phyloP scores from a whole-genome alignment of 192 early-diverging fungal genomes.

The Coemansia javaensis region DNA sequence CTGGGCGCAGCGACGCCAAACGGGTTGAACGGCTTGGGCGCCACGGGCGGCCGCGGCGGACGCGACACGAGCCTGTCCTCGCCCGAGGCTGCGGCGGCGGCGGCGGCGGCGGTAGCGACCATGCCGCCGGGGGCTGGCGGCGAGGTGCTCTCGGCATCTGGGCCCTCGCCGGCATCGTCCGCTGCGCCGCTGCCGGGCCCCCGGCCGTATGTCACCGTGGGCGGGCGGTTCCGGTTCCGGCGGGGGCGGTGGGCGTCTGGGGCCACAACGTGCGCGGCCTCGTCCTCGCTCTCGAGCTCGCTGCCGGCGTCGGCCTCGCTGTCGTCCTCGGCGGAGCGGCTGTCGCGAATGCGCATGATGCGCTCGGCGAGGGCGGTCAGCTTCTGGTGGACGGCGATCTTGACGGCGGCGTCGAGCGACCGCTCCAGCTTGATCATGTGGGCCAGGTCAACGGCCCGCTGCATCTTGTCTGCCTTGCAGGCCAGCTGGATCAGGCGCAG shows the following conservation, averaged over 20 bases:
- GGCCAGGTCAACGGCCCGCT: constrained; percentile 78
- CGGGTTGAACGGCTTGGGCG: constrained; percentile 44
- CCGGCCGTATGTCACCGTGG: constrained; percentile 13
- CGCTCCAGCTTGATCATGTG: constrained; percentile 55
- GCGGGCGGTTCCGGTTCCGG: constrained; percentile 1
- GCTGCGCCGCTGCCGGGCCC: background rate
- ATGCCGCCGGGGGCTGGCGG: background rate
- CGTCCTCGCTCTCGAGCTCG: background rate
- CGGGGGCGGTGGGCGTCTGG: background rate
- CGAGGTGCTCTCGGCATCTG: no score
- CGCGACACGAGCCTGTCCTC: constrained; percentile 8
- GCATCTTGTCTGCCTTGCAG: constrained; percentile 69
- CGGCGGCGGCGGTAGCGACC: background rate
- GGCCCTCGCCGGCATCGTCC: constrained; percentile 1
- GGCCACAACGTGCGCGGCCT: background rate
- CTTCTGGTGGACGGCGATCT: constrained; percentile 70
- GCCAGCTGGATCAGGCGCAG: constrained; percentile 78
- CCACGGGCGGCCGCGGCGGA: constrained; percentile 22
- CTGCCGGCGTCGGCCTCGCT: constrained; percentile 6
- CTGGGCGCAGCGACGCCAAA: constrained; percentile 33
- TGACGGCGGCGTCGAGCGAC: constrained; percentile 78
- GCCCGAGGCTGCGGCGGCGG: background rate
- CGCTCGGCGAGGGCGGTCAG: constrained; percentile 70
- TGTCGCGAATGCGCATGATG: constrained; percentile 54
- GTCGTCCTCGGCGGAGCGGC: constrained; percentile 19